Evolutionary conservation across 1,284 basidiomycete species (phyloP).

Genomic region (Chondrostereum purpureum): DNA sequence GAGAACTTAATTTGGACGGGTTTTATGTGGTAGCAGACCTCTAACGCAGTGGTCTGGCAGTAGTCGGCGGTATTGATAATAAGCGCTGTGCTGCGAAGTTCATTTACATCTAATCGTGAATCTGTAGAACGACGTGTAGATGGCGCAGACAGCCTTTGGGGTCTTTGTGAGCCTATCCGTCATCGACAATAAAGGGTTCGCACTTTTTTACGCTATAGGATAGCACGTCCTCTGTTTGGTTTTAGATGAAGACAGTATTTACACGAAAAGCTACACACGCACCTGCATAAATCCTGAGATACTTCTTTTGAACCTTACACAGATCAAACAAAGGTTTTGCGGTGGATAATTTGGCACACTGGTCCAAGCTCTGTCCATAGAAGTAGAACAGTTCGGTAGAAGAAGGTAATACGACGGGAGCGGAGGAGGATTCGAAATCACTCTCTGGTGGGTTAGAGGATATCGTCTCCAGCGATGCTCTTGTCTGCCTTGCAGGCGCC

Average conservation of each 20-base stretch:
- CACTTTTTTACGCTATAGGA: slow-evolving; percentile 67
- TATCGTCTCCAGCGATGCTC: slow-evolving; percentile 63
- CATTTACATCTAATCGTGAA: slow-evolving; percentile 63
- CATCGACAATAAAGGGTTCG: slow-evolving; percentile 15
- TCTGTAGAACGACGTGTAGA: slow-evolving; percentile 66
- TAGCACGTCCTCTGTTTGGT: slow-evolving; percentile 71
- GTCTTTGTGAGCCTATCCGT: neutral
- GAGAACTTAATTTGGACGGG: slow-evolving; percentile 1
- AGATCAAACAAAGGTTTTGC: slow-evolving; percentile 79
- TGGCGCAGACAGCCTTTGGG: slow-evolving; percentile 30
- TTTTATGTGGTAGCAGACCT: slow-evolving; percentile 45
- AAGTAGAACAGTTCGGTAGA: slow-evolving; percentile 98
- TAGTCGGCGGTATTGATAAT: slow-evolving; percentile 98
- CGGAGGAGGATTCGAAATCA: slow-evolving; percentile 36
- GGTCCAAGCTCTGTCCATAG: slow-evolving; percentile 92
- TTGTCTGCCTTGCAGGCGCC: slow-evolving; percentile 37
- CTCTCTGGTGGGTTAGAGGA: slow-evolving; percentile 29
- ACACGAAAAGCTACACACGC: slow-evolving; percentile 15
- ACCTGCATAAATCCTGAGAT: slow-evolving; percentile 92
- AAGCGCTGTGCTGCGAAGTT: slow-evolving; percentile 77
- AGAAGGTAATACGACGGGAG: slow-evolving; percentile 76
- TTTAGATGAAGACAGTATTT: slow-evolving; percentile 4
- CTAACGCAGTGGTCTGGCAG: slow-evolving; percentile 85
- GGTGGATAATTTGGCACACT: slow-evolving; percentile 83
- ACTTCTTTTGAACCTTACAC: slow-evolving; percentile 80